phyloP scores from a whole-genome alignment of 164 flowering plant genomes.

The Berberis thunbergii region DNA sequence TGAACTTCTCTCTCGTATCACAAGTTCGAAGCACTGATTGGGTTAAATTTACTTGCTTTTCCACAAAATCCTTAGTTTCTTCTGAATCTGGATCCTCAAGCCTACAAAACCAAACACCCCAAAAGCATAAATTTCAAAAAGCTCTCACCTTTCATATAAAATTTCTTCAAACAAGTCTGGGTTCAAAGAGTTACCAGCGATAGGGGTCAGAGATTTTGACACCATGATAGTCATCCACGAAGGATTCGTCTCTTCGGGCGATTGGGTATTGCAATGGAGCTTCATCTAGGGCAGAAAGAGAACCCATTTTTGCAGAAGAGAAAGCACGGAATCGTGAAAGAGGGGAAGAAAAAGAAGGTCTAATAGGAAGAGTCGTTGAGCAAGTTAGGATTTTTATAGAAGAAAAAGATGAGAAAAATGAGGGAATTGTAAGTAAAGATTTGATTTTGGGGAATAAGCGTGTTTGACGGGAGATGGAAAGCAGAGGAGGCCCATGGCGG shows the following conservation, averaged over 20 bases:
- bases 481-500: too few relatives aligned
- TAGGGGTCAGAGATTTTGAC: constrained; percentile 70
- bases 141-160: not conserved
- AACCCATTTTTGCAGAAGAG: constrained; percentile 25
- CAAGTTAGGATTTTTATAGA: not conserved
- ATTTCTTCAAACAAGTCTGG: not conserved
- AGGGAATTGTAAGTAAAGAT: not conserved
- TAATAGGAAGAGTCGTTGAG: not conserved
- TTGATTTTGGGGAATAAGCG: too few relatives aligned
- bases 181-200: constrained; percentile 47
- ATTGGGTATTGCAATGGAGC: constrained; percentile 40
- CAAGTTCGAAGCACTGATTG: constrained; percentile 55
- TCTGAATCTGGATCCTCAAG: constrained; percentile 92
- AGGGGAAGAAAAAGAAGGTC: not conserved
- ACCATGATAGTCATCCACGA: constrained; percentile 74
- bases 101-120: constrained; percentile 29
- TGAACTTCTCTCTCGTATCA: constrained; percentile 65
- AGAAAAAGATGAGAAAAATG: constrained; percentile 5
- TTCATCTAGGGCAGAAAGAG: constrained; percentile 15
- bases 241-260: constrained; percentile 68
- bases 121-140: not conserved
- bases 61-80: constrained; percentile 83
- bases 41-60: constrained; percentile 62
- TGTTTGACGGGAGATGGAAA: too few relatives aligned
- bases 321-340: not conserved